phyloP scores from a whole-genome alignment of 768 basidiomycete genomes.

The Lyophyllum decastes region DNA sequence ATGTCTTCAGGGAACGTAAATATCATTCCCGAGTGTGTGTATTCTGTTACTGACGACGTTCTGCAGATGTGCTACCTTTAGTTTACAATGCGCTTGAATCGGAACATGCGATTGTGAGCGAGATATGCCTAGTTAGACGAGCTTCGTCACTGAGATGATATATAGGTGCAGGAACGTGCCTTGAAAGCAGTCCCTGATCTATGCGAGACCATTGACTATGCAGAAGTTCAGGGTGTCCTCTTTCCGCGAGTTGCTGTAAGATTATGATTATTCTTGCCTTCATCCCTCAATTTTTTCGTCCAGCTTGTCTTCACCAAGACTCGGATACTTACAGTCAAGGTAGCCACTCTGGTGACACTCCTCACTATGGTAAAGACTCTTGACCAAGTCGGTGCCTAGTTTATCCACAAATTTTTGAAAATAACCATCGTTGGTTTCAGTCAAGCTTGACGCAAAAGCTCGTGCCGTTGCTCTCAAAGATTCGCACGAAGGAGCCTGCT shows the following conservation, averaged over 20 bases:
- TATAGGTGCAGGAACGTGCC: slow-evolving; percentile 88
- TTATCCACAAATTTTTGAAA: not conserved
- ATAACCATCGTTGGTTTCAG: slow-evolving; percentile 33
- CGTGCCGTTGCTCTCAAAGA: slow-evolving; percentile 91
- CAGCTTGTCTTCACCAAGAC: slow-evolving; percentile 95
- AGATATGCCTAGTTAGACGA: not conserved
- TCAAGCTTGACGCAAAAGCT: slow-evolving; percentile 91
- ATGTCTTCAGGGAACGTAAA: slow-evolving; percentile 86
- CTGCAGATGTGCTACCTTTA: slow-evolving; percentile 90
- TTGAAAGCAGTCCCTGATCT: slow-evolving; percentile 81
- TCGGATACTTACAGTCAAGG: slow-evolving; percentile 86
- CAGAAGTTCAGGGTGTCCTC: slow-evolving; percentile 86
- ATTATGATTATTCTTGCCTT: not conserved
- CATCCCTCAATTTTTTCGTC: slow-evolving; percentile 1
- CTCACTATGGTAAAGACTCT: slow-evolving; percentile 86
- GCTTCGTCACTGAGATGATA: slow-evolving; percentile 1
- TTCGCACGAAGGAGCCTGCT: slow-evolving; percentile 93
- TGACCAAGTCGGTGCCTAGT: slow-evolving; percentile 63
- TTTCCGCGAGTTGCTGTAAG: slow-evolving; percentile 93
- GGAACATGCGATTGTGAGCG: slow-evolving; percentile 79
- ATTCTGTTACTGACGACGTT: slow-evolving; percentile 6
- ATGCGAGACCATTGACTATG: slow-evolving; percentile 93
- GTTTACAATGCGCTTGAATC: slow-evolving; percentile 96
- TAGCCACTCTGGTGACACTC: slow-evolving; percentile 84
- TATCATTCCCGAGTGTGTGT: slow-evolving; percentile 31